These are phyloP conservation scores for Ciborinia camelliae DNA, from an alignment of 2,329 filamentous ascomycete species.

Conservation along the genomic window DNA sequence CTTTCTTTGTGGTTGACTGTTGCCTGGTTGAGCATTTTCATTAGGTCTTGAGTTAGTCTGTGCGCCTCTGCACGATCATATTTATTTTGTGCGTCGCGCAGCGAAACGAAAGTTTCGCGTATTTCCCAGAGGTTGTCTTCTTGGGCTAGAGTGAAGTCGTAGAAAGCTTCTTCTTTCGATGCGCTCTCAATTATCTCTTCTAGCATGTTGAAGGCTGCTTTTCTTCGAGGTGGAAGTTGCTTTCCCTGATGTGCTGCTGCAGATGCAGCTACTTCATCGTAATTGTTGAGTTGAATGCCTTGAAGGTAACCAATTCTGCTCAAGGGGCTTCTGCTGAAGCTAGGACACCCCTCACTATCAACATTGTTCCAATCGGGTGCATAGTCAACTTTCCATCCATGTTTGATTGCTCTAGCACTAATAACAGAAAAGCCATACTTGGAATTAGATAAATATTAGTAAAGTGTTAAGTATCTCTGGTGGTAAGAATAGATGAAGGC, in stretches of 20 bases:
- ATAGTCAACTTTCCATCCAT: not conserved
- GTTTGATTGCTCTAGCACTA: constrained; percentile 2
- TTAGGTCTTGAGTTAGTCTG: not conserved
- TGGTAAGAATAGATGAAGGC: not conserved
- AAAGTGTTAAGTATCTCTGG: not conserved
- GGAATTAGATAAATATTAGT: not conserved
- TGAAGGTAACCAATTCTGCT: not conserved
- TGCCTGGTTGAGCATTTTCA: not conserved
- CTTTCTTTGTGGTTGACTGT: not conserved
- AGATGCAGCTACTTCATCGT: not conserved
- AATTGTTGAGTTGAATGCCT: not conserved
- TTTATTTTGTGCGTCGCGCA: not conserved
- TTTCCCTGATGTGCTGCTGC: not conserved
- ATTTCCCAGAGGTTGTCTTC: not conserved
- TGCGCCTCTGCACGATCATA: not conserved
- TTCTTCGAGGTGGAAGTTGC: not conserved
- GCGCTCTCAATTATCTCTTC: not conserved
- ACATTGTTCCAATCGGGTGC: not conserved
- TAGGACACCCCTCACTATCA: not conserved
- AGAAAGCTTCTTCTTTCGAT: not conserved
- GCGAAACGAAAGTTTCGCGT: not conserved
- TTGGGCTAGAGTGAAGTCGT: not conserved
- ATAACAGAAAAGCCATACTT: constrained; percentile 3
- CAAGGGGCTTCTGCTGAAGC: accelerated
- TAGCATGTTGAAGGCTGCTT: not conserved